Evolutionary conservation across 2,329 filamentous ascomycete genomes (phyloP).

Genomic region (Tolypocladium inflatum): DNA sequence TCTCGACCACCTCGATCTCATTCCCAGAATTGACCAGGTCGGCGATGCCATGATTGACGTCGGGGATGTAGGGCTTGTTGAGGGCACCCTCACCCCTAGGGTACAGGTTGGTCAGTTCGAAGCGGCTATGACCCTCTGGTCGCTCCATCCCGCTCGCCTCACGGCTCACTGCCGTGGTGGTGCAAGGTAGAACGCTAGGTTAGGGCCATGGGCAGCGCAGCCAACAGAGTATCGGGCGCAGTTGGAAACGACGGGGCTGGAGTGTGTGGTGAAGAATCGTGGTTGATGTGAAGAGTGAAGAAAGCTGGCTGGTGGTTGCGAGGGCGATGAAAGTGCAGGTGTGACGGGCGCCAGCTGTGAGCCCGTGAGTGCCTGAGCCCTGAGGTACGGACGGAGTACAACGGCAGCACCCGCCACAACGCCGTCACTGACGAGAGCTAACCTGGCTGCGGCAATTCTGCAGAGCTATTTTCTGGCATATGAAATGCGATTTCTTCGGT

Average conservation of each 20-base stretch:
- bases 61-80: neutral
- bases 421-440: neutral
- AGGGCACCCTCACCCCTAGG: neutral
- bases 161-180: neutral
- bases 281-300: neutral
- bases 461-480: neutral
- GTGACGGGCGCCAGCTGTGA: neutral
- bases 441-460: neutral
- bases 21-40: slow-evolving; percentile 12
- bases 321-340: neutral
- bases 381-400: neutral
- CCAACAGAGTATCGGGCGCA: neutral
- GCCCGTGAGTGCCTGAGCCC: neutral
- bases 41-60: slow-evolving; percentile 10
- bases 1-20: slow-evolving; percentile 23
- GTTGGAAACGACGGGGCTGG: too few species aligned
- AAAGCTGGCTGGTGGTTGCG: neutral
- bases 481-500: neutral
- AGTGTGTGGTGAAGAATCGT: neutral
- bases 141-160: neutral
- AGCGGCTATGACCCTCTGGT: neutral
- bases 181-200: neutral
- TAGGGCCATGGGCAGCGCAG: neutral
- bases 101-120: slow-evolving; percentile 1
- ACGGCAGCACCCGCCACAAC: neutral